These are phyloP conservation scores for Sophora flavescens DNA, from an alignment of 306 rosid species.

Conservation along the genomic window DNA sequence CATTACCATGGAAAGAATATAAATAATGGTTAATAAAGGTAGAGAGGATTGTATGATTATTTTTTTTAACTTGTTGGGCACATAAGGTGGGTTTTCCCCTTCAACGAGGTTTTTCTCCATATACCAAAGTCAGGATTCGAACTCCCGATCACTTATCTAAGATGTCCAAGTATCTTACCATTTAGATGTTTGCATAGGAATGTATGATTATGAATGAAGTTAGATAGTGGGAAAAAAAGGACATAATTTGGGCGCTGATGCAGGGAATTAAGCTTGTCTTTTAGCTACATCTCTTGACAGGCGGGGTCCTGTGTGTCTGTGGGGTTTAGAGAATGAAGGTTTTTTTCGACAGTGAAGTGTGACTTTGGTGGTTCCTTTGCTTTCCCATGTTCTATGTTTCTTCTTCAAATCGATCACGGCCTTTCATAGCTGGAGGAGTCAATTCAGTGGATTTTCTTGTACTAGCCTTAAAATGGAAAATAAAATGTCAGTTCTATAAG, in stretches of 20 bases:
- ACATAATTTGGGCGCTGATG: not conserved
- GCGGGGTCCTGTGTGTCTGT: constrained; percentile 36
- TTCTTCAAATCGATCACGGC: not conserved
- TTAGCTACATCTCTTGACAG: not conserved
- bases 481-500: not conserved
- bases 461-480: not conserved
- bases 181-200: no score
- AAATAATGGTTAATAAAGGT: not conserved
- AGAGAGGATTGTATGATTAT: not conserved
- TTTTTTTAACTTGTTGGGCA: no score
- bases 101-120: no score
- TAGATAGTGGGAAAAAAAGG: not conserved
- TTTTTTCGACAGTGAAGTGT: not conserved
- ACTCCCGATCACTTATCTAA: no score
- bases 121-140: no score
- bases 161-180: no score
- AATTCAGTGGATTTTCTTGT: not conserved
- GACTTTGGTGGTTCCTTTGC: not conserved
- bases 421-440: not conserved
- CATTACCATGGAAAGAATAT: not conserved
- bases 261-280: constrained; percentile 30
- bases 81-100: no score
- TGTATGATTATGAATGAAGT: not conserved
- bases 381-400: not conserved
- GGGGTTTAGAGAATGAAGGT: constrained; percentile 38